Evolutionary conservation across 2,329 filamentous ascomycete genomes (phyloP).

Genomic region (Ophiostoma quercus): DNA sequence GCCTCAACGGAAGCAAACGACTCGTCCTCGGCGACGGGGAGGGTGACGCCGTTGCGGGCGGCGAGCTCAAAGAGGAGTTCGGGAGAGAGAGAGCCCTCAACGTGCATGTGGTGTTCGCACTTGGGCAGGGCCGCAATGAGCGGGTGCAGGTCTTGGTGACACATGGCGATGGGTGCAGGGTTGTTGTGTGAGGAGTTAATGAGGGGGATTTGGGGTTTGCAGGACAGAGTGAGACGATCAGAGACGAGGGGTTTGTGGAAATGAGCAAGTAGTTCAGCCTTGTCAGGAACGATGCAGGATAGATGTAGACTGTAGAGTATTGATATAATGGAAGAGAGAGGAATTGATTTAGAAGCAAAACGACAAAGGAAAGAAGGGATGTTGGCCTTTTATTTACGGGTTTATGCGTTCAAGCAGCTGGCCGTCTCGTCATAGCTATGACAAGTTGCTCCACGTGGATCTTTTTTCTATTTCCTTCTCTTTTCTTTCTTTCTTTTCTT

Average conservation of each 20-base stretch:
- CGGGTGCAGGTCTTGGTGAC: constrained; percentile 49
- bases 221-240: background rate
- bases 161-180: constrained; percentile 42
- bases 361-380: background rate
- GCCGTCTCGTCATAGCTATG: constrained; percentile 7
- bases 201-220: background rate
- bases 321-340: background rate
- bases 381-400: background rate
- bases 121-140: constrained; percentile 66
- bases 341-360: background rate
- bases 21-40: constrained; percentile 52
- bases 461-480: constrained; percentile 2
- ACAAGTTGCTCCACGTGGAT: background rate
- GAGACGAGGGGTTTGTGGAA: background rate
- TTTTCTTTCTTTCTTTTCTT: background rate
- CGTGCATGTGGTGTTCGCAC: constrained; percentile 76
- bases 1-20: constrained; percentile 57
- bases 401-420: background rate
- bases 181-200: background rate
- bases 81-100: constrained; percentile 70
- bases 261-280: background rate
- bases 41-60: constrained; percentile 56
- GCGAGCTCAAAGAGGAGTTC: constrained; percentile 65
- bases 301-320: constrained; percentile 3
- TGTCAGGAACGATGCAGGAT: background rate